Conservation (phyloP, 2,329 filamentous ascomycete species). For the Penicillium sp. region DNA sequence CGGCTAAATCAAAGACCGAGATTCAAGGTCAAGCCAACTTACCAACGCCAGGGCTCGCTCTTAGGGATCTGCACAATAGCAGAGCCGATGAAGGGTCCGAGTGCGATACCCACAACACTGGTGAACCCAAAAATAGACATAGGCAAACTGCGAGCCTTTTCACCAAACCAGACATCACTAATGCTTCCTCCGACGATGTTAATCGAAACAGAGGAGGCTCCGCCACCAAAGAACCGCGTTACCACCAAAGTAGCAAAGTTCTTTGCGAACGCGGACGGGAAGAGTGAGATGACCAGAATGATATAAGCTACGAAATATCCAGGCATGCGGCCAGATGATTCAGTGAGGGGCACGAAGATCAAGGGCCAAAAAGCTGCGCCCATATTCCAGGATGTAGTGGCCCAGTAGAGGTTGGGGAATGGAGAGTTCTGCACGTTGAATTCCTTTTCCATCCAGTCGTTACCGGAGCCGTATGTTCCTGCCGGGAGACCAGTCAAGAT, state of each 20-base stretch:
- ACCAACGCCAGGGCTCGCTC: slow-evolving; percentile 41
- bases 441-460: slow-evolving; percentile 26
- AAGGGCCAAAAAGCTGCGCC: slow-evolving; percentile 38
- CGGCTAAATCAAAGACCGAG: background rate
- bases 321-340: slow-evolving; percentile 43
- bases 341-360: slow-evolving; percentile 36
- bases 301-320: slow-evolving; percentile 44
- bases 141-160: slow-evolving; percentile 39
- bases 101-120: slow-evolving; percentile 42
- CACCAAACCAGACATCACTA: slow-evolving; percentile 37
- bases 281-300: slow-evolving; percentile 40
- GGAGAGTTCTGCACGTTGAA: slow-evolving; percentile 35
- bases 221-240: slow-evolving; percentile 44
- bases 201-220: slow-evolving; percentile 42
- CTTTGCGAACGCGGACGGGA: slow-evolving; percentile 42
- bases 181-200: slow-evolving; percentile 39
- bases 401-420: slow-evolving; percentile 34
- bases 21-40: slow-evolving; percentile 3
- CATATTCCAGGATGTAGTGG: slow-evolving; percentile 37
- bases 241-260: slow-evolving; percentile 46
- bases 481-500: slow-evolving; percentile 42
- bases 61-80: slow-evolving; percentile 36
- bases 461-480: slow-evolving; percentile 39
- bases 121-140: slow-evolving; percentile 45
- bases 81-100: slow-evolving; percentile 45